Conservation (phyloP, 495 filamentous ascomycete genomes). For the Entonaema liquescens region DNA sequence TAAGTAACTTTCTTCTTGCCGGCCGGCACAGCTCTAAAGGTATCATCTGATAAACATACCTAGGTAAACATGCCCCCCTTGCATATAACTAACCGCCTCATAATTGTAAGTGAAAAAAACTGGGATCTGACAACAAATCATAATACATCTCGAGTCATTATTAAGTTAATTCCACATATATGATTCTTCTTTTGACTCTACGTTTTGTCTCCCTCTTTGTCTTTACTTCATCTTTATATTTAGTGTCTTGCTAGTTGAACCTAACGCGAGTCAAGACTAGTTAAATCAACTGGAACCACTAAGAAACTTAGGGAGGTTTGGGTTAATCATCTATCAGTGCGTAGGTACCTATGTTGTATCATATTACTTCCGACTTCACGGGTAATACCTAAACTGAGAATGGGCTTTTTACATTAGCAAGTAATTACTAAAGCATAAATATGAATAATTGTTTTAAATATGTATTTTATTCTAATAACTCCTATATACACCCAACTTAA, state of each 20-base stretch:
- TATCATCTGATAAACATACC: not conserved
- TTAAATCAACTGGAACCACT: not conserved
- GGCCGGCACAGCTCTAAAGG: not conserved
- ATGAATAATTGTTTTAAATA: too few species aligned
- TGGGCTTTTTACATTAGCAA: too few species aligned
- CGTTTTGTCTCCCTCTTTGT: not conserved
- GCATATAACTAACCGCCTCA: not conserved
- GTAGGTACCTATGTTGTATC: too few species aligned
- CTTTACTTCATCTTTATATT: not conserved
- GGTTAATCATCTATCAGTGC: too few species aligned
- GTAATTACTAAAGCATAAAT: too few species aligned
- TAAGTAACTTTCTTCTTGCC: not conserved
- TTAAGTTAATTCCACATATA: not conserved
- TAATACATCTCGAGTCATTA: not conserved
- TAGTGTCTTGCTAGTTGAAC: too few species aligned
- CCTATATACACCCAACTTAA: too few species aligned
- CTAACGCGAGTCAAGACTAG: not conserved
- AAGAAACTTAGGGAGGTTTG: too few species aligned
- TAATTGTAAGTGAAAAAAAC: not conserved
- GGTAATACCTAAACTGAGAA: not conserved
- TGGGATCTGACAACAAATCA: not conserved
- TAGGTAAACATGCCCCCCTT: too few species aligned
- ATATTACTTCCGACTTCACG: not conserved
- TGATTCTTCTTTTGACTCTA: not conserved
- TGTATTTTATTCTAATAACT: too few species aligned